phyloP scores from a whole-genome alignment of 2,329 filamentous ascomycete genomes.

The Claviceps humidiphila region DNA sequence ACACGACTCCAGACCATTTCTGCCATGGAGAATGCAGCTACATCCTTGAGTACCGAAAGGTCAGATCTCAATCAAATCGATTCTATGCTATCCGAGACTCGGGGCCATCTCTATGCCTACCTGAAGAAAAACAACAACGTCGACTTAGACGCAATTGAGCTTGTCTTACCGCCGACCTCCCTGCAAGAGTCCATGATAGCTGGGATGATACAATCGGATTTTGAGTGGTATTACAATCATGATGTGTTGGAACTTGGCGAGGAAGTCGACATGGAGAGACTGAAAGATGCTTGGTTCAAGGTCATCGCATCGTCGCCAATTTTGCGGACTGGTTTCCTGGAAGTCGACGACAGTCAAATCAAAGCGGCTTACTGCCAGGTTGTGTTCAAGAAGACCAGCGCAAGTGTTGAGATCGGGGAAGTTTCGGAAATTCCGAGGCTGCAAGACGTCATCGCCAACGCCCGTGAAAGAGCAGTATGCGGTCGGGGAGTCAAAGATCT shows the following conservation, averaged over 20 bases:
- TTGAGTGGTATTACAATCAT: conserved; percentile 72
- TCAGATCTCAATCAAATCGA: too few relatives aligned
- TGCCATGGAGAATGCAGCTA: conserved; percentile 13
- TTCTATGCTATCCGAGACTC: not conserved
- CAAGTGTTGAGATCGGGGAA: conserved; percentile 11
- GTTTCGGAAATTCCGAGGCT: conserved; percentile 21
- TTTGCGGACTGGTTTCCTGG: conserved; percentile 59
- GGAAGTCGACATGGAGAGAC: conserved; percentile 37
- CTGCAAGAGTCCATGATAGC: conserved; percentile 79
- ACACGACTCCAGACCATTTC: conserved; percentile 58
- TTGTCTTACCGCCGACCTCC: conserved; percentile 61
- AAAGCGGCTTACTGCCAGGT: conserved; percentile 37
- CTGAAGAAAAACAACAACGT: conserved; percentile 21
- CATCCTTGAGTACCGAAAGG: conserved; percentile 27
- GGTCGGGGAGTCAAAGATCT: conserved; percentile 25
- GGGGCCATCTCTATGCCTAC: conserved; percentile 22
- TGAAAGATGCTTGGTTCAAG: conserved; percentile 47
- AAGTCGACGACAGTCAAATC: conserved; percentile 47
- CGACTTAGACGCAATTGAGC: conserved; percentile 32
- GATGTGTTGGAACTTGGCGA: conserved; percentile 53
- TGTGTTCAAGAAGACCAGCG: conserved; percentile 17
- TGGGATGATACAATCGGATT: conserved; percentile 66
- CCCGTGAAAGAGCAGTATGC: conserved; percentile 23
- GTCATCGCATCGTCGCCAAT: conserved; percentile 54
- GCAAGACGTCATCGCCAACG: conserved; percentile 20